Conservation (phyloP, 169 alveolate genomes). For the Plasmodium relictum region DNA sequence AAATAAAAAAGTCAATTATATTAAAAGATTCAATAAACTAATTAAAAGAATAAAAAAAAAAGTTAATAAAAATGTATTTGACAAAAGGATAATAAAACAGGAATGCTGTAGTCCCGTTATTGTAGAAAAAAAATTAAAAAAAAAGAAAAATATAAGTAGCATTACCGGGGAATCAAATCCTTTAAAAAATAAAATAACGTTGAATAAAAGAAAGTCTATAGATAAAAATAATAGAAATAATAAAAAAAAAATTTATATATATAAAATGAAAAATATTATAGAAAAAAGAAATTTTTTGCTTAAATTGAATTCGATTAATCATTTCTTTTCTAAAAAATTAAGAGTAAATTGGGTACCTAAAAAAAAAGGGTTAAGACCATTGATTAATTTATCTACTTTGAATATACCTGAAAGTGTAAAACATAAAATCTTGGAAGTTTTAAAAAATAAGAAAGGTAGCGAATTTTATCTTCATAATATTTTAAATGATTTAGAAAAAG, state of each 20-base stretch:
- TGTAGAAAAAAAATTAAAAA: neutral
- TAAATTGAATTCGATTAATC: constrained; percentile 39
- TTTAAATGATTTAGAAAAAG: constrained; percentile 60
- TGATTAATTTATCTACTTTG: constrained; percentile 63
- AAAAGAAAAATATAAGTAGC: neutral
- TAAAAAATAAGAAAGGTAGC: constrained; percentile 66
- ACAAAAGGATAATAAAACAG: neutral
- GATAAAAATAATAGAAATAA: neutral
- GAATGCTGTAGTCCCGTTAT: neutral
- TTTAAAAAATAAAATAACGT: neutral
- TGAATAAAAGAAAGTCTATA: neutral
- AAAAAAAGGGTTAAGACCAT: constrained; percentile 70
- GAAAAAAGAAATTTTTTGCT: constrained; percentile 58
- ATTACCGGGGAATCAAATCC: neutral
- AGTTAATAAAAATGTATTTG: neutral
- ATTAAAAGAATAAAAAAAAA: constrained; percentile 9
- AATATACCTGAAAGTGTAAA: constrained; percentile 62
- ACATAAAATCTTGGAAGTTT: constrained; percentile 31
- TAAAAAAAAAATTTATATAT: constrained; percentile 23
- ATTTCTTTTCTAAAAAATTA: constrained; percentile 57
- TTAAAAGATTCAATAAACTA: constrained; percentile 27
- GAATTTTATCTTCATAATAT: constrained; percentile 70
- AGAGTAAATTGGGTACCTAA: constrained; percentile 77
- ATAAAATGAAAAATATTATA: constrained; percentile 45
- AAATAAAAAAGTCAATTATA: constrained; percentile 38